Evolutionary conservation across 2,329 filamentous ascomycete genomes (phyloP), one percentile per base, ranked within the genome.

Genomic region (Periconia macrospinosa): DNA sequence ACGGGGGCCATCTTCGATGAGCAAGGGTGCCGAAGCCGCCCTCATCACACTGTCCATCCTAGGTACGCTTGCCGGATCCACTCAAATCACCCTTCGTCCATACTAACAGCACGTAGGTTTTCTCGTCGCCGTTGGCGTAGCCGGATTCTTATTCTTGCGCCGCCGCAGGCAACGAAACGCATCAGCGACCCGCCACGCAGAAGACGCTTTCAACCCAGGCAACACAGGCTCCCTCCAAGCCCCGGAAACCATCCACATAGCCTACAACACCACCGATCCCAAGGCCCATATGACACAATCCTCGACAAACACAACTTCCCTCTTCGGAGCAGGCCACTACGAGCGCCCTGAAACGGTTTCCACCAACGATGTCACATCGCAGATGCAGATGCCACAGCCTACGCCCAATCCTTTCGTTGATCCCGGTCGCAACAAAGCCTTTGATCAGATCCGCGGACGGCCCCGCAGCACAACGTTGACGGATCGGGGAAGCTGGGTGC

Each of bases 381-480:
- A 59, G 17, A 59, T 66, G 17, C 50, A 53, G 13, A 50, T 55
- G n/a, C 53, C 63, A 9, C 56, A 60, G 23, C 68, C 61, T 13
- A 71, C 68, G 9, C 64, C 71, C 2, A 73, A 73, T 20, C 71
- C 71, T 1, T 73, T 73, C 44, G 67, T 62, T 1, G 68, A 72
- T 35, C 70, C 71, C 6, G 68, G 67, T 2, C 63, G 62, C 14
- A 72, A 72, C 47, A 73, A 73, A 55, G 67, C 71, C 2, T 73
- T 69, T 33, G 71, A 73, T 49, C 59, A 71, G 8, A 61, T 73
- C 6, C 62, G 65, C 7, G 66, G 68, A 10, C 56, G 71, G 1
- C 70, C 70, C 1, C 49, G 68, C 7, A 69, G 64, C 1, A 73
- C 70, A 0, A 73, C 71, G 5, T 53, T 73, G 2, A 73, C 71